These are phyloP conservation scores for Aspergillus kassunensis DNA, from an alignment of 495 filamentous ascomycete species.

Conservation along the genomic window DNA sequence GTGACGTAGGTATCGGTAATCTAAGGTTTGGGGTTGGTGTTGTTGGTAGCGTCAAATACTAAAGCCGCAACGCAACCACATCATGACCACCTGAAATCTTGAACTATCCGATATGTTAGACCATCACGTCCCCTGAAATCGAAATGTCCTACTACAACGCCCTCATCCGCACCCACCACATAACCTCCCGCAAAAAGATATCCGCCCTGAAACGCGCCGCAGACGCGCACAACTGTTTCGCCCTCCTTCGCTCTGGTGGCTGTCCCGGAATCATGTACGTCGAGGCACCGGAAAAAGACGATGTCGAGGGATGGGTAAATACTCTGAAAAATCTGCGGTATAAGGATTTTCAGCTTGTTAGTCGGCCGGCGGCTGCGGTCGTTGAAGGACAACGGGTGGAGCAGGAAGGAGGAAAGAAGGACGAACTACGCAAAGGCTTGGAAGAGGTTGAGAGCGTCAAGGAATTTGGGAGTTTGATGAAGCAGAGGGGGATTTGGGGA, in stretches of 20 bases:
- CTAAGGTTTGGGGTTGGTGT: too few species aligned
- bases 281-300: conserved; percentile 51
- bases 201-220: conserved; percentile 61
- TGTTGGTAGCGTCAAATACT: too few species aligned
- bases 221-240: conserved; percentile 49
- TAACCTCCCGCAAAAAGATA: conserved; percentile 77
- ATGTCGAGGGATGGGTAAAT: conserved; percentile 52
- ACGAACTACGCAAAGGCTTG: conserved; percentile 12
- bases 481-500: conserved; percentile 35
- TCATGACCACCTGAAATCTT: too few species aligned
- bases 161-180: conserved; percentile 75
- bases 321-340: conserved; percentile 49
- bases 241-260: conserved; percentile 61
- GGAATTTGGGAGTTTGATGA: conserved; percentile 44
- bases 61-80: too few species aligned
- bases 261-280: conserved; percentile 77
- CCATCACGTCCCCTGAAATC: too few species aligned
- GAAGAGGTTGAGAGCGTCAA: conserved; percentile 42
- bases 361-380: conserved; percentile 24
- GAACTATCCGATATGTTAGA: too few species aligned
- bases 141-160: conserved; percentile 49
- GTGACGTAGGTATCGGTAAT: too few species aligned
- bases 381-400: conserved; percentile 7
- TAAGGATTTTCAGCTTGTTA: conserved; percentile 48
- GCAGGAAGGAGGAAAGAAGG: not conserved